A percentile compares a stretch with the other conserved stretches of the same genome.
Evolutionary conservation across 2,329 filamentous ascomycete species (phyloP).

Genomic region (Paraconiothyrium sp.): DNA sequence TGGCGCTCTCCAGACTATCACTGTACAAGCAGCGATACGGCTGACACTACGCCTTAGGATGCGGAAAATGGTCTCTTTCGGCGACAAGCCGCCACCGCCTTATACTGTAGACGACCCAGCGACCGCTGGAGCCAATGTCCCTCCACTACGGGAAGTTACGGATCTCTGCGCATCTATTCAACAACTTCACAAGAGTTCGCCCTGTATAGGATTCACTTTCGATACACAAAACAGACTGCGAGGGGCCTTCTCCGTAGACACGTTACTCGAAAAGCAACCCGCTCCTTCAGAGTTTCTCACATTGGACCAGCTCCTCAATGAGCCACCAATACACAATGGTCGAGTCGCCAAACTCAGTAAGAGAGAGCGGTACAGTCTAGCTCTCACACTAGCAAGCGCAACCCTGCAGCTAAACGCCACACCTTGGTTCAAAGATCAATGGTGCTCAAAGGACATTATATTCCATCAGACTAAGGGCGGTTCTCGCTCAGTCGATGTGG

Average conservation of each 20-base stretch:
- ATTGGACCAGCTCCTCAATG: conserved; percentile 42
- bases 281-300: conserved; percentile 36
- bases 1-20: not conserved
- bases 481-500: conserved; percentile 37
- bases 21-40: conserved; percentile 12
- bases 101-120: conserved; percentile 39
- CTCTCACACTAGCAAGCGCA: conserved; percentile 48
- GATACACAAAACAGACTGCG: conserved; percentile 43
- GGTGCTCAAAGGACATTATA: conserved; percentile 45
- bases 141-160: conserved; percentile 41
- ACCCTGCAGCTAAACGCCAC: conserved; percentile 49
- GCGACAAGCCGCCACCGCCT: conserved; percentile 39
- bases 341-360: conserved; percentile 41
- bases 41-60: conserved; percentile 27
- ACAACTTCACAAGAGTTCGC: conserved; percentile 32
- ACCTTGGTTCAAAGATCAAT: conserved; percentile 48
- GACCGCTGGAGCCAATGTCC: conserved; percentile 5
- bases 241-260: conserved; percentile 39
- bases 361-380: conserved; percentile 47
- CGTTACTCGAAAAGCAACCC: conserved; percentile 17
- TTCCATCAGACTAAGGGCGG: conserved; percentile 38
- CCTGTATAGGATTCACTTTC: conserved; percentile 46
- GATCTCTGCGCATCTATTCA: conserved; percentile 49
- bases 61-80: conserved; percentile 47
- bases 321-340: conserved; percentile 37